phyloP scores from a whole-genome alignment of 495 filamentous ascomycete species.

The Aspergillus funiculosus region DNA sequence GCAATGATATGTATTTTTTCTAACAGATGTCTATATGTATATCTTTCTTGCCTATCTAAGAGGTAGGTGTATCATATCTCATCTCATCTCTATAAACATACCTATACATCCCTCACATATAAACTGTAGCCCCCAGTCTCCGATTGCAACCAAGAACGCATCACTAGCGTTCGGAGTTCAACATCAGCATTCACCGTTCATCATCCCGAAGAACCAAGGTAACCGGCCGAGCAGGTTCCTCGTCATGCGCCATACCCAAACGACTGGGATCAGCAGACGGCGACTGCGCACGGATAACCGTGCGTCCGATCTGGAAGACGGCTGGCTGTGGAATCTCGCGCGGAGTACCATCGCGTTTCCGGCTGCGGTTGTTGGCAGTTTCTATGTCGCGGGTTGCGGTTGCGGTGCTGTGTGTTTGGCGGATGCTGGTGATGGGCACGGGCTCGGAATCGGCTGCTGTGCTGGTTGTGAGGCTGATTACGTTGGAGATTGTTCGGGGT shows the following conservation, averaged over 20 bases:
- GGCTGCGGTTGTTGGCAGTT: constrained; percentile 20
- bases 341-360: constrained; percentile 20
- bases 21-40: too few species aligned
- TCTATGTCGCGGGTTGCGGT: constrained; percentile 25
- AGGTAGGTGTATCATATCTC: too few species aligned
- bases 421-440: constrained; percentile 26
- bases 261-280: constrained; percentile 14
- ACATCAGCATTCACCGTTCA: not conserved
- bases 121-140: not conserved
- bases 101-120: too few species aligned
- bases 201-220: constrained; percentile 23
- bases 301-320: constrained; percentile 48
- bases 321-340: constrained; percentile 28
- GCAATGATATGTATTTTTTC: too few species aligned
- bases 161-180: too few species aligned
- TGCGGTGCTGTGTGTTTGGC: constrained; percentile 35
- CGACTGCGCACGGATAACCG: constrained; percentile 33
- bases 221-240: constrained; percentile 36
- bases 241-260: constrained; percentile 21
- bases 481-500: constrained; percentile 67
- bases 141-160: too few species aligned
- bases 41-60: too few species aligned
- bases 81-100: too few species aligned
- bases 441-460: constrained; percentile 29
- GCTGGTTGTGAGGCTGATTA: constrained; percentile 33